Evolutionary conservation across 2,329 filamentous ascomycete species (phyloP).

Genomic region (Stemphylium lycopersici): DNA sequence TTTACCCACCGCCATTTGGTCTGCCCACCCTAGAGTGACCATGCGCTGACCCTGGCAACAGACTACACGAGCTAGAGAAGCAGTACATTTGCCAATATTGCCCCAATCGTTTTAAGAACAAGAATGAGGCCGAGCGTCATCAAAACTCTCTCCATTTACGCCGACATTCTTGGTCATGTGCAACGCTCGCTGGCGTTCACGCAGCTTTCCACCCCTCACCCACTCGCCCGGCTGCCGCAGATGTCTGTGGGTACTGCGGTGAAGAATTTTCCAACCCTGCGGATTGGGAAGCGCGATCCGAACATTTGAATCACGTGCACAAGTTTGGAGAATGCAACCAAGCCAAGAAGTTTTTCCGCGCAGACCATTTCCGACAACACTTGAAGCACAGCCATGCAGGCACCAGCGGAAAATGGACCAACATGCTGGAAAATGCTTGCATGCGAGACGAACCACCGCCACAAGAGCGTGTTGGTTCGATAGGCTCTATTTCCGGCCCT

Average conservation of each 20-base stretch:
- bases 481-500: conserved; percentile 39
- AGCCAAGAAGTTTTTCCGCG: conserved; percentile 96
- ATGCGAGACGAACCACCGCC: conserved; percentile 85
- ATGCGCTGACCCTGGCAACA: conserved; percentile 50
- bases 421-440: conserved; percentile 94
- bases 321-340: conserved; percentile 99
- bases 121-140: conserved; percentile 95
- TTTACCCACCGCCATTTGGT: conserved; percentile 35
- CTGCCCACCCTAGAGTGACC: conserved; percentile 14
- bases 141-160: conserved; percentile 94
- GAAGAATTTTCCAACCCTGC: conserved; percentile 87
- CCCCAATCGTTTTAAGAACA: conserved; percentile 97
- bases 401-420: conserved; percentile 98
- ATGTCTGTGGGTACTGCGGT: conserved; percentile 94
- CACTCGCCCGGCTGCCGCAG: conserved; percentile 64
- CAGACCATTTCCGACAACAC: conserved; percentile 97
- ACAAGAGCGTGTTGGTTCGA: conserved; percentile 47
- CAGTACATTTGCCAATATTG: conserved; percentile 94
- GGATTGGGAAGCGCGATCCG: conserved; percentile 85
- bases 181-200: conserved; percentile 74
- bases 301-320: conserved; percentile 88
- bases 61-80: conserved; percentile 90
- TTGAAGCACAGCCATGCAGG: conserved; percentile 97
- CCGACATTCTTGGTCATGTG: conserved; percentile 96
- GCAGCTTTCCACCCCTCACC: conserved; percentile 87